These are phyloP conservation scores for Leccinum subtestaceum DNA, from an alignment of 768 basidiomycete genomes.

Conservation along the genomic window DNA sequence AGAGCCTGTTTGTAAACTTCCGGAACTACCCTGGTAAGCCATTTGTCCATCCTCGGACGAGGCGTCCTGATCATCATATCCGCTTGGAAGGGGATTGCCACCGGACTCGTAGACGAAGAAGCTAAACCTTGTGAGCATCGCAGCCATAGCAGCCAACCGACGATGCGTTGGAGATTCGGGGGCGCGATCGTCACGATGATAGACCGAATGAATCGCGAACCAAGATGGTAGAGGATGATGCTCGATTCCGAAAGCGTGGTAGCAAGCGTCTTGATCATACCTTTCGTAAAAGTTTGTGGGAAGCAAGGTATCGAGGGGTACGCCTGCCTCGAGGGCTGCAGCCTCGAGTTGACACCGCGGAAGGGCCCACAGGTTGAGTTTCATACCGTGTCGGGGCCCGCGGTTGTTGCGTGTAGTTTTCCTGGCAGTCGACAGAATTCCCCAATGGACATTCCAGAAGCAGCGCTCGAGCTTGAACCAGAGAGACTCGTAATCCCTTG, in stretches of 20 bases:
- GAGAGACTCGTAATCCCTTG: conserved; percentile 1
- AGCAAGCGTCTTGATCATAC: conserved; percentile 2
- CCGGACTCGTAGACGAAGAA: conserved; percentile 37
- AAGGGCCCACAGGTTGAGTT: conserved; percentile 63
- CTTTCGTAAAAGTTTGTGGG: conserved; percentile 36
- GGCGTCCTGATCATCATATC: background rate
- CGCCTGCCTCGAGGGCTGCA: conserved; percentile 67
- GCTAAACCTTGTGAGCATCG: conserved; percentile 51
- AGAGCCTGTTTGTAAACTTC: conserved; percentile 6
- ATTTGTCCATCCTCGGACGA: background rate
- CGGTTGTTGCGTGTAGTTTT: conserved; percentile 6
- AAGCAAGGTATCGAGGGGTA: conserved; percentile 51
- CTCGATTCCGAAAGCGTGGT: background rate
- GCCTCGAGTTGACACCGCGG: conserved; percentile 52
- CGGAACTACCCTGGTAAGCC: conserved; percentile 1
- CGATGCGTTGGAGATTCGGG: conserved; percentile 47
- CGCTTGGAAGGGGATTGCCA: conserved; percentile 4
- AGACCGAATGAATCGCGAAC: conserved; percentile 22
- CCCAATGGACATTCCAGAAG: conserved; percentile 13
- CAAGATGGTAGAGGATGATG: conserved; percentile 12
- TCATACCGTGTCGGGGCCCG: conserved; percentile 44
- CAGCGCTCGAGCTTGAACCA: conserved; percentile 10
- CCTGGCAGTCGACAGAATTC: background rate
- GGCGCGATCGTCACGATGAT: conserved; percentile 9
- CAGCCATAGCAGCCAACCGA: conserved; percentile 57